Evolutionary conservation across 2,329 filamentous ascomycete species (phyloP).

Genomic region (Fusarium begoniae): DNA sequence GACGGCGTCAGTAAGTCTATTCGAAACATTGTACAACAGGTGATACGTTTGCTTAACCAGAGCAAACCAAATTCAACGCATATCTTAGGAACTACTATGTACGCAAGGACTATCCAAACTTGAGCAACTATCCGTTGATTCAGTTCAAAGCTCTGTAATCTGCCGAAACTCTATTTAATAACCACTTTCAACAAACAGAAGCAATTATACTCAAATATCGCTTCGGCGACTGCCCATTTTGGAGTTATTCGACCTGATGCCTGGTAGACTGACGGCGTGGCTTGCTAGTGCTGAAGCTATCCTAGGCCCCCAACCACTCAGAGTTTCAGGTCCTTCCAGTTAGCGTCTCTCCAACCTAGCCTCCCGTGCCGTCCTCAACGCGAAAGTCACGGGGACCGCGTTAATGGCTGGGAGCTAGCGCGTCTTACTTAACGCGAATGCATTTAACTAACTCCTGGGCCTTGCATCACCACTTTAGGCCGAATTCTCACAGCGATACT

Average conservation of each 20-base stretch:
- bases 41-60: too few species aligned
- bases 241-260: neutral
- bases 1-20: neutral
- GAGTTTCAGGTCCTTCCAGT: conserved; percentile 6
- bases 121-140: neutral
- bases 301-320: conserved; percentile 30
- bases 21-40: neutral
- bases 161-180: neutral
- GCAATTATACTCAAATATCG: neutral
- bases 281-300: conserved; percentile 27
- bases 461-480: conserved; percentile 30
- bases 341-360: conserved; percentile 1
- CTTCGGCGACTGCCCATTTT: conserved; percentile 4
- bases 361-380: conserved; percentile 7
- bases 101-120: neutral
- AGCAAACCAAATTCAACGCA: neutral
- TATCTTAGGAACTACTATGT: neutral
- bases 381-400: conserved; percentile 39
- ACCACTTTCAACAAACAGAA: neutral
- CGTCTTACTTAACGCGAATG: conserved; percentile 34
- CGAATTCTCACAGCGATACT: conserved; percentile 10
- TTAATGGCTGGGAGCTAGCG: conserved; percentile 32
- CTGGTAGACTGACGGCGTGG: conserved; percentile 17
- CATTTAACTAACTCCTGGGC: conserved; percentile 18
- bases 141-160: neutral